These are phyloP conservation scores for Tolypocladium pustulatum DNA, from an alignment of 2,329 filamentous ascomycete genomes.

Conservation along the genomic window DNA sequence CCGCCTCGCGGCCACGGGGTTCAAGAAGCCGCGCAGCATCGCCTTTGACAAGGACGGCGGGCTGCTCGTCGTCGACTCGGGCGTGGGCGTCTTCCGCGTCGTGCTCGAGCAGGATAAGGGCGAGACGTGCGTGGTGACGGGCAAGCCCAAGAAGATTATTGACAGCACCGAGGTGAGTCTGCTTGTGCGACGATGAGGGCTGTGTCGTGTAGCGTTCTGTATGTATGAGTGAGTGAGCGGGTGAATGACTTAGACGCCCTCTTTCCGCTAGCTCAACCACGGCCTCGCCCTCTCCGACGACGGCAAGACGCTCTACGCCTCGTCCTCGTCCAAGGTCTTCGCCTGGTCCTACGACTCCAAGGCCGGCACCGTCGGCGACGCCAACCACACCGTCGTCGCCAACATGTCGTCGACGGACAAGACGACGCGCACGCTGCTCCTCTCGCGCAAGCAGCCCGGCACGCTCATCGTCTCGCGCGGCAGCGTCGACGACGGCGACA, in stretches of 20 bases:
- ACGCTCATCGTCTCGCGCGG: constrained; percentile 57
- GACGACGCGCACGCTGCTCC: constrained; percentile 54
- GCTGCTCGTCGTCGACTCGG: constrained; percentile 33
- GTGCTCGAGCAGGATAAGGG: constrained; percentile 27
- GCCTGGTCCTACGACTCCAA: constrained; percentile 55
- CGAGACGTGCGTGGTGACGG: constrained; percentile 28
- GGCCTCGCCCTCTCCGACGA: constrained; percentile 42
- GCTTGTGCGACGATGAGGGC: not conserved
- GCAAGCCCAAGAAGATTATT: constrained; percentile 24
- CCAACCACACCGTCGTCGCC: constrained; percentile 42
- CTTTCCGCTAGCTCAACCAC: constrained; percentile 38
- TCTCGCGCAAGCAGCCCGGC: constrained; percentile 43
- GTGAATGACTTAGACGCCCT: not conserved
- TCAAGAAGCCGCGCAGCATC: constrained; percentile 32
- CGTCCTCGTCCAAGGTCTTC: constrained; percentile 46
- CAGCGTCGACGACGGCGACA: constrained; percentile 52
- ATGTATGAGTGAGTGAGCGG: not conserved
- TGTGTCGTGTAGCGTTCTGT: not conserved
- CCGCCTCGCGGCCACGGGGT: constrained; percentile 28
- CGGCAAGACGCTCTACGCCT: constrained; percentile 45
- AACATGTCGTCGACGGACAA: constrained; percentile 56
- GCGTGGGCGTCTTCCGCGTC: constrained; percentile 30
- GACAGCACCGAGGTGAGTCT: constrained; percentile 22
- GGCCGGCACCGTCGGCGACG: constrained; percentile 29
- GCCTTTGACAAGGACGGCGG: constrained; percentile 33